Conservation (phyloP, 495 filamentous ascomycete genomes). For the Xylaria nigripes region DNA sequence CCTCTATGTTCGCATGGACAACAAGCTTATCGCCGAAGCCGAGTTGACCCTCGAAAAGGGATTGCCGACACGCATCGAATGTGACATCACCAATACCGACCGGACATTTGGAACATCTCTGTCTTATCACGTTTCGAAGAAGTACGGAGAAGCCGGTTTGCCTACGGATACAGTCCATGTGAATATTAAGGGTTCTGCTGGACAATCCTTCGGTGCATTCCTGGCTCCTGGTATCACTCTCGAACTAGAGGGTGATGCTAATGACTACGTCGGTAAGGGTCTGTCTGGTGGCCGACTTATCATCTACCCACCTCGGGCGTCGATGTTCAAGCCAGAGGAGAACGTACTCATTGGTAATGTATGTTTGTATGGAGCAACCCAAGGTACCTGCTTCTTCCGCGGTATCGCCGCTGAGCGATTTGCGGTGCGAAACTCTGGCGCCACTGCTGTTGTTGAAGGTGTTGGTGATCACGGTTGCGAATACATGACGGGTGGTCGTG, state of each 20-base stretch:
- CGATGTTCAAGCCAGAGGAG: constrained; percentile 95
- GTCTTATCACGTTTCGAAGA: constrained; percentile 92
- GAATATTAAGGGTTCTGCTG: constrained; percentile 97
- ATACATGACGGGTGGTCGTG: constrained; percentile 98
- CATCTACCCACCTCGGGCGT: constrained; percentile 88
- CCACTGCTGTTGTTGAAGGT: constrained; percentile 93
- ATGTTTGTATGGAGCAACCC: constrained; percentile 94
- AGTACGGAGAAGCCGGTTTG: constrained; percentile 83
- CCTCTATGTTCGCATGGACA: constrained; percentile 90
- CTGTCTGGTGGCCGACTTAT: constrained; percentile 93
- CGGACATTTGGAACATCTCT: constrained; percentile 90
- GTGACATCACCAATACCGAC: constrained; percentile 97
- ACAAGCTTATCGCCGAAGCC: constrained; percentile 96
- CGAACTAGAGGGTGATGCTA: constrained; percentile 94
- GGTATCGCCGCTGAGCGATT: constrained; percentile 97
- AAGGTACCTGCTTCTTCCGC: constrained; percentile 93
- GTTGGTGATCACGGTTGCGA: constrained; percentile 97
- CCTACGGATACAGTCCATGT: constrained; percentile 94
- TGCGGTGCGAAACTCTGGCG: constrained; percentile 95
- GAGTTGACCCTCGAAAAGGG: constrained; percentile 96
- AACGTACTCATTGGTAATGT: constrained; percentile 96
- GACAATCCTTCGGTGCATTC: constrained; percentile 96
- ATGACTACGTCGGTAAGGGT: constrained; percentile 98
- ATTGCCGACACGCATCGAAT: constrained; percentile 89
- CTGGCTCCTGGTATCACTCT: constrained; percentile 92